Base-by-base conservation (phyloP, 345 rosid genomes). In the Citrus reticulata region DNA sequence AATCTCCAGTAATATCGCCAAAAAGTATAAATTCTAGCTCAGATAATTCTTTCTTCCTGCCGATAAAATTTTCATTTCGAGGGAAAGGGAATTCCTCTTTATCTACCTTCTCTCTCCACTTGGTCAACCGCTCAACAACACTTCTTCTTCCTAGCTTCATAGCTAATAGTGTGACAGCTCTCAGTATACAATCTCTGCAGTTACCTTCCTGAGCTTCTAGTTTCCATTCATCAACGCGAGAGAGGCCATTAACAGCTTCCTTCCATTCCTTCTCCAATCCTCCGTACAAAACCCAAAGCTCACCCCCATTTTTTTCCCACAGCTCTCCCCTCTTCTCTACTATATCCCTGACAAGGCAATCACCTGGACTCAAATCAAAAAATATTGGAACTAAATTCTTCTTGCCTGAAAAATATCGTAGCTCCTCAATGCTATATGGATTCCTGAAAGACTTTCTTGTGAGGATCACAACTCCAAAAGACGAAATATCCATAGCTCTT, bases 261-360 rank as follows among this genome's bases (percentile, higher is more conserved):
- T 80, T 96, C 98, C 99, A 96, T 69, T 96, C 99, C 81, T 87
- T 90, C 87, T 96, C 99, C 72, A 92, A 72, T 25, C 98, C 98
- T 34, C 97, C 97, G 37, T 94, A 96, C 35, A 86, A 78, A 86
- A 84, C 81, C 98, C 98, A 93, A 6, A 94, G 62, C 70, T 93
- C 97, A 7, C 98, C 99, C 46, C 97, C 98, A 35, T 91, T 89
- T 82, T 91, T 91, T 85, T 91, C 98, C 99, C 99, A 96, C 77
- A 93, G 78, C 70, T 93, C 98, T 35, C 98, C 99, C 81, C 97
- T 85, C 88, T 88, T 96, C 80, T 96, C 99, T 51, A 96, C 93
- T 62, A 96, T 91, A 81, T 96, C 99, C 80, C 98, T 86, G 60
- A 96, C 98, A 70, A 94, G 97, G 81, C 98, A 96, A 66, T 94